Conservation (phyloP, 768 basidiomycete genomes). For the Rhizopogon salebrosus region DNA sequence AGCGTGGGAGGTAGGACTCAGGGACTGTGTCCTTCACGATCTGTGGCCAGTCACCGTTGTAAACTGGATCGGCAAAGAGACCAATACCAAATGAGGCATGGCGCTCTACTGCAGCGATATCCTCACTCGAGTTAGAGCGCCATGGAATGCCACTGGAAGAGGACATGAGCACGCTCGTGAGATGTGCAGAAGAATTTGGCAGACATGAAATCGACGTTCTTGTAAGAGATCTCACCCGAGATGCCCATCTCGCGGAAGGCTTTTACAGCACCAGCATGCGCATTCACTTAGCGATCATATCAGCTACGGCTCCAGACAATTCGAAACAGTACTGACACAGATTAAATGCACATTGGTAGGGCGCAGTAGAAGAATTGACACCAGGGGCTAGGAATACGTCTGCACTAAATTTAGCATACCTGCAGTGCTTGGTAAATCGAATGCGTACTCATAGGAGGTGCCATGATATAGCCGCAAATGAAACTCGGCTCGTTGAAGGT, state of each 20-base stretch:
- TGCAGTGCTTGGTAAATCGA: neutral
- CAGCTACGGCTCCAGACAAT: too few species aligned
- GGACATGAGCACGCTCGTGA: neutral
- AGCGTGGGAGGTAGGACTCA: slow-evolving; percentile 40
- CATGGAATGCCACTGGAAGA: slow-evolving; percentile 38
- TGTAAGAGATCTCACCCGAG: slow-evolving; percentile 49
- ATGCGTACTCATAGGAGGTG: slow-evolving; percentile 39
- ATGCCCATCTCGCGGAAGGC: slow-evolving; percentile 44
- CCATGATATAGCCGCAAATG: slow-evolving; percentile 31
- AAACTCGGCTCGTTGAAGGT: slow-evolving; percentile 51
- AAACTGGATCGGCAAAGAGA: slow-evolving; percentile 44
- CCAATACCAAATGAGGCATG: slow-evolving; percentile 49
- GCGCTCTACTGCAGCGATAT: slow-evolving; percentile 39
- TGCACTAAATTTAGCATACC: slow-evolving; percentile 14
- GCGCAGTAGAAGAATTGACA: slow-evolving; percentile 38
- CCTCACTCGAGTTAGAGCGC: slow-evolving; percentile 40
- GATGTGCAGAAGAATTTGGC: slow-evolving; percentile 1
- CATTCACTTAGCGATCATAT: slow-evolving; percentile 31
- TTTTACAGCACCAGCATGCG: slow-evolving; percentile 47
- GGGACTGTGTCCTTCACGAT: slow-evolving; percentile 45
- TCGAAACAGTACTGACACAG: slow-evolving; percentile 26
- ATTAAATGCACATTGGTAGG: slow-evolving; percentile 41
- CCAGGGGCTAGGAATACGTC: slow-evolving; percentile 35
- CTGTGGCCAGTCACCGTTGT: slow-evolving; percentile 49
- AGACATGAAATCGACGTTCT: slow-evolving; percentile 48